Evolutionary conservation across 345 rosid species (phyloP), one percentile per base, ranked within the genome.

Genomic region (Camelina neglecta): DNA sequence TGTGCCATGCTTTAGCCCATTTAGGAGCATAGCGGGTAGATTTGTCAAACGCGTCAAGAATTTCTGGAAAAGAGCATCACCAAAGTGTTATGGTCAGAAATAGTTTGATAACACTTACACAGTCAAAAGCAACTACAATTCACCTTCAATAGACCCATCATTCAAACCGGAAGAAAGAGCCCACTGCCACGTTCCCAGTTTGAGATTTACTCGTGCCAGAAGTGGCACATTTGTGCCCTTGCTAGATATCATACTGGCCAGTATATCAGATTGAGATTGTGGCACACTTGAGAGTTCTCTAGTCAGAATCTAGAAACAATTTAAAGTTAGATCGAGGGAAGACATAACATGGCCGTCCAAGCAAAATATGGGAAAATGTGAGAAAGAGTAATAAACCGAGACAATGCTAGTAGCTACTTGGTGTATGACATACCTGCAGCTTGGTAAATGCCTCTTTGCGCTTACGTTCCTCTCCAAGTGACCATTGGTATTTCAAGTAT

Each of bases 1-100:
- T 83, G 65, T 95, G 99, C 99, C 99, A 95, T 83, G 98, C 96
- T 79, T 90, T 95, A 55, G 88, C 91, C 99, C 99, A 90, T 76
- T 90, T 83, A 59, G 87, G 66, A 13, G 97, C 97, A 75, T 76
- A 92, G 23, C 79, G 85, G 35, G 99, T 92, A 72, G 98, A 93
- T 62, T 81, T 88, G 83, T 85, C 67, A 80, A 90, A 90, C 7
- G 99, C 86, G 31, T 75, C 73, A 74, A 84, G 93, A 69, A 90
- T 92, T 75, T 90, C 99, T 95, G 83, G 74, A 81, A 76, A 20
- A 36, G 44, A 16, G 59, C 33, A 72, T 60, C 58, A 60, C 64
- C 44, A 16, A 42, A 35, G 55, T 54, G 60, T 54, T 44, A 44
- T 41, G 13, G 33, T 67, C n/a, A 61, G 63, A 51, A 57, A 20